These are phyloP conservation scores for Penicillium sp. DNA, from an alignment of 2,329 filamentous ascomycete genomes.

Conservation along the genomic window DNA sequence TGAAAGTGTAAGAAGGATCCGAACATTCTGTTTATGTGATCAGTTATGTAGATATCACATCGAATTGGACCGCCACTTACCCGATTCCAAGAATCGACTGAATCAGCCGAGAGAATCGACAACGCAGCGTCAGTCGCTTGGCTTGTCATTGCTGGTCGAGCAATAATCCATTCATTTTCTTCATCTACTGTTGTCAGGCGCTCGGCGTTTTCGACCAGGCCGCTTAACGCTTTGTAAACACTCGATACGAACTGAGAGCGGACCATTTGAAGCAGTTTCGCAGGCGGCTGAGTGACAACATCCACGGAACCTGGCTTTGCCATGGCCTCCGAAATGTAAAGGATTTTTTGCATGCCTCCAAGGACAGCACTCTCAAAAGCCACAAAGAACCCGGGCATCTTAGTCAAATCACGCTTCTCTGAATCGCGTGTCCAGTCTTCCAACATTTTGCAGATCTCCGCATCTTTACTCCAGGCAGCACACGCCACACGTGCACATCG, in stretches of 20 bases:
- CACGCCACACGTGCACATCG: slow-evolving; percentile 82
- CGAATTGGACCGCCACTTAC: slow-evolving; percentile 39
- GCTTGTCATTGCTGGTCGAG: slow-evolving; percentile 36
- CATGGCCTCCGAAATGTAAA: slow-evolving; percentile 87
- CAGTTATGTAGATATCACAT: slow-evolving; percentile 8
- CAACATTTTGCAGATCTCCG: slow-evolving; percentile 85
- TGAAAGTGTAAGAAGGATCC: slow-evolving; percentile 89
- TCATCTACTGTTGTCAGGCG: slow-evolving; percentile 64
- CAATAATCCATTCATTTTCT: slow-evolving; percentile 54
- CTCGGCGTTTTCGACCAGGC: slow-evolving; percentile 96
- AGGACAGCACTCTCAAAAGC: slow-evolving; percentile 82
- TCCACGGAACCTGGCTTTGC: slow-evolving; percentile 69
- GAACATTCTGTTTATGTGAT: slow-evolving; percentile 66
- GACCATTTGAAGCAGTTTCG: slow-evolving; percentile 87
- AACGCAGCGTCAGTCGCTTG: slow-evolving; percentile 36
- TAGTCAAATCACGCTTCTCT: slow-evolving; percentile 82
- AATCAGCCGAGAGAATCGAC: slow-evolving; percentile 48
- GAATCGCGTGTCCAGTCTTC: slow-evolving; percentile 89
- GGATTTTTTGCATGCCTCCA: slow-evolving; percentile 86
- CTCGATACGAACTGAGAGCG: slow-evolving; percentile 90
- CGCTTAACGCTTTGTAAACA: slow-evolving; percentile 88
- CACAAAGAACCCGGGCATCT: slow-evolving; percentile 83
- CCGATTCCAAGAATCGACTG: slow-evolving; percentile 54
- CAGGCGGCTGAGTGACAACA: slow-evolving; percentile 79
- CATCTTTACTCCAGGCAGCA: slow-evolving; percentile 88